These are phyloP conservation scores for Cavenderia fasciculata DNA, from an alignment of 78 protist species.

Conservation along the genomic window DNA sequence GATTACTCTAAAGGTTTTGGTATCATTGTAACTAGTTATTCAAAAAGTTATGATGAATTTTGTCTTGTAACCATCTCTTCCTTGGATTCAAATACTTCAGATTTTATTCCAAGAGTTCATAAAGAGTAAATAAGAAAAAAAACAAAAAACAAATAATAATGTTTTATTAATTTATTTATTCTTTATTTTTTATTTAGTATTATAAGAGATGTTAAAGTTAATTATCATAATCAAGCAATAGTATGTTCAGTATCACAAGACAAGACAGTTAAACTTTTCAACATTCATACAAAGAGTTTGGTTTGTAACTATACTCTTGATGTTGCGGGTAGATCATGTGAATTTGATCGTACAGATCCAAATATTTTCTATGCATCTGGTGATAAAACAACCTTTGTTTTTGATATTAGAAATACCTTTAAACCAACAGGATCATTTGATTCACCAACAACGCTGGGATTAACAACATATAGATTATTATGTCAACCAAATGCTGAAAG, in stretches of 20 bases:
- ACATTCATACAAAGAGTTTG: neutral
- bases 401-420: slow-evolving; percentile 25
- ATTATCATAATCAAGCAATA: neutral
- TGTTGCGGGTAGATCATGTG: slow-evolving; percentile 25
- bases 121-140: neutral
- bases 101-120: slow-evolving; percentile 22
- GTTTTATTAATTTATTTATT: neutral
- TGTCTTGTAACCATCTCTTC: slow-evolving; percentile 26
- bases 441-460: neutral
- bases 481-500: too few species aligned
- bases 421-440: neutral
- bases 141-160: neutral
- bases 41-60: neutral
- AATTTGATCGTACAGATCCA: slow-evolving; percentile 17
- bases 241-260: slow-evolving; percentile 2
- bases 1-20: slow-evolving; percentile 35
- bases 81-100: slow-evolving; percentile 6
- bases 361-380: slow-evolving; percentile 18
- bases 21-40: slow-evolving; percentile 8
- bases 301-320: neutral
- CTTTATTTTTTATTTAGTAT: neutral
- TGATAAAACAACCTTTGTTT: neutral
- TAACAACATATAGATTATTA: neutral
- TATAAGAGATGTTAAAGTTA: slow-evolving; percentile 18
- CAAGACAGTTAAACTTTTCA: slow-evolving; percentile 5